Evolutionary conservation across 2,329 filamentous ascomycete species (phyloP).

Genomic region (Grosmannia penicillata): DNA sequence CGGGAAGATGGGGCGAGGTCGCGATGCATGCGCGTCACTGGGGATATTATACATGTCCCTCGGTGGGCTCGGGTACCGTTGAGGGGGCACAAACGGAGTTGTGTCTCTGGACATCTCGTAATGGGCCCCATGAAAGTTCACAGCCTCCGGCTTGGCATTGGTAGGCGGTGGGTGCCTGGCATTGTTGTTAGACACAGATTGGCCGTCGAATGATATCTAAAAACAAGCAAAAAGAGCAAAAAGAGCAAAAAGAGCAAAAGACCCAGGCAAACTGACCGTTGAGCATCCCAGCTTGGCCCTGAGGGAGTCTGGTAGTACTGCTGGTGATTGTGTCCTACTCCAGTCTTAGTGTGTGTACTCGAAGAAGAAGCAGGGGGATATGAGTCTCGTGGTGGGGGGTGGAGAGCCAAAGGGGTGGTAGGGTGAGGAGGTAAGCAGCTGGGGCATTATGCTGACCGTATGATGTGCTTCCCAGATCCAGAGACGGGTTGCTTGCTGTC

Average conservation of each 20-base stretch:
- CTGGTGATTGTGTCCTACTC: conserved; percentile 22
- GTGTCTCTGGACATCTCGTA: conserved; percentile 75
- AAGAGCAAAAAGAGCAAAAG: background rate
- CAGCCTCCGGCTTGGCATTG: conserved; percentile 68
- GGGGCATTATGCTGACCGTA: conserved; percentile 16
- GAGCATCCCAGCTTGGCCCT: conserved; percentile 34
- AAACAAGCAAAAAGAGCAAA: background rate
- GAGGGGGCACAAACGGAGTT: conserved; percentile 61
- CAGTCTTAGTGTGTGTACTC: conserved; percentile 32
- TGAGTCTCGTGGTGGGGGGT: conserved; percentile 16
- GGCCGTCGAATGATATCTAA: no score
- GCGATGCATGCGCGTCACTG: conserved; percentile 38
- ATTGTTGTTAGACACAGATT: conserved; percentile 9
- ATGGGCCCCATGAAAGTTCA: conserved; percentile 61
- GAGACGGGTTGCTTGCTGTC: conserved; percentile 19
- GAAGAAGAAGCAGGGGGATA: conserved; percentile 22
- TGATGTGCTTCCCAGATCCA: conserved; percentile 11
- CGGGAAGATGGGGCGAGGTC: conserved; percentile 63
- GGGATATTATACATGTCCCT: conserved; percentile 80
- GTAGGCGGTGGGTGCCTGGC: conserved; percentile 45
- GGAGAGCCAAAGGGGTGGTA: conserved; percentile 11
- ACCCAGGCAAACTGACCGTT: conserved; percentile 26
- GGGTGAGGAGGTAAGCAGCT: no score
- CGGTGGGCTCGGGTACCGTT: conserved; percentile 67
- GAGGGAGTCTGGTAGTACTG: conserved; percentile 18